These are phyloP conservation scores for Raphanus raphanistrum DNA, from an alignment of 345 rosid genomes.

Conservation along the genomic window DNA sequence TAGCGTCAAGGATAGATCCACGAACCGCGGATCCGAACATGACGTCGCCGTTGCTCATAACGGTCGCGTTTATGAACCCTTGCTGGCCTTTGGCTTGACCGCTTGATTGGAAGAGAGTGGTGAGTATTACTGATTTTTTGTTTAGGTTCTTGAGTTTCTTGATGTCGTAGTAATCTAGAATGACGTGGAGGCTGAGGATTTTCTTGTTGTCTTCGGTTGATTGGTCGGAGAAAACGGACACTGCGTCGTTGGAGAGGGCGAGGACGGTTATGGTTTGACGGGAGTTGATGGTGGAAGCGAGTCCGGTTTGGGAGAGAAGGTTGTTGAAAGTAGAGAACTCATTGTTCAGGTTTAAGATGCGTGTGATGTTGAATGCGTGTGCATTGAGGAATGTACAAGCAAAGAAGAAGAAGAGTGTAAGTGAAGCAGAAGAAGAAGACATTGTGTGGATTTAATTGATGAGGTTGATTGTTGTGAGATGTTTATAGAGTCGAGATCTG, in stretches of 20 bases:
- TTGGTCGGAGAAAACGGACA: slow-evolving; percentile 52
- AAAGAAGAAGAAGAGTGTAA: slow-evolving; percentile 22
- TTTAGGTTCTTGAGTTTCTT: slow-evolving; percentile 68
- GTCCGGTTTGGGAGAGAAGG: slow-evolving; percentile 62
- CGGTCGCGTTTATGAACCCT: slow-evolving; percentile 82
- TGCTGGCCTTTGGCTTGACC: slow-evolving; percentile 71
- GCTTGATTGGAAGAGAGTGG: slow-evolving; percentile 86
- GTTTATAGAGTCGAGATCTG: slow-evolving; percentile 15
- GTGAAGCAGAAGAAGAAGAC: slow-evolving; percentile 30
- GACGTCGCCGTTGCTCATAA: slow-evolving; percentile 62
- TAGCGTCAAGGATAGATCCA: slow-evolving; percentile 61
- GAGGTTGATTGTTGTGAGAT: slow-evolving; percentile 1
- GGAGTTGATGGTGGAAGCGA: slow-evolving; percentile 77
- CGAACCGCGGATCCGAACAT: slow-evolving; percentile 68
- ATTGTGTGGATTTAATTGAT: slow-evolving; percentile 1
- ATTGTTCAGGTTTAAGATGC: slow-evolving; percentile 53
- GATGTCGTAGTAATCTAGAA: slow-evolving; percentile 74
- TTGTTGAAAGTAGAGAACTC: slow-evolving; percentile 65
- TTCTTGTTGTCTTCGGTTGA: slow-evolving; percentile 58
- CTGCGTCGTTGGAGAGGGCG: slow-evolving; percentile 61
- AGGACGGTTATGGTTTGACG: slow-evolving; percentile 71
- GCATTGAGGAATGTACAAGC: slow-evolving; percentile 33
- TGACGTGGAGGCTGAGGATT: slow-evolving; percentile 61
- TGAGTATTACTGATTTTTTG: slow-evolving; percentile 55
- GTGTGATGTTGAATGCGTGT: slow-evolving; percentile 66